phyloP scores from a whole-genome alignment of 495 filamentous ascomycete genomes.

The Trichocladium antarcticum region DNA sequence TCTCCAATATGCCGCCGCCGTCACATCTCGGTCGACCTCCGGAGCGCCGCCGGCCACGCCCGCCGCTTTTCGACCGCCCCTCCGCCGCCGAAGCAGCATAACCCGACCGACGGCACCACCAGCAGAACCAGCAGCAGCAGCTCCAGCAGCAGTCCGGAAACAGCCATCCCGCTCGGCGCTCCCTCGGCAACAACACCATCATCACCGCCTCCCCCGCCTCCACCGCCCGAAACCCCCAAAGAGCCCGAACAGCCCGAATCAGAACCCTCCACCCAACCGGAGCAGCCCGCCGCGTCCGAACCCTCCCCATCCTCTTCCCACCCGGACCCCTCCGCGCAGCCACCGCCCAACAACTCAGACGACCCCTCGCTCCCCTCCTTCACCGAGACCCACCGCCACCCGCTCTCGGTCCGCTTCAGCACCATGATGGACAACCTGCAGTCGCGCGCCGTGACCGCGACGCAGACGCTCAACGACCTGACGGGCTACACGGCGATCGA shows the following conservation, averaged over 20 bases:
- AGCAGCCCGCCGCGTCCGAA: not conserved
- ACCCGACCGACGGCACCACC: not conserved
- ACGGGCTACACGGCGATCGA: conserved; percentile 95
- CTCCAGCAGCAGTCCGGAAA: not conserved
- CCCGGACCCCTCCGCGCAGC: not conserved
- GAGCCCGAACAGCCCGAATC: not conserved
- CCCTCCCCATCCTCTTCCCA: not conserved
- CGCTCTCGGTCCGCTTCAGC: conserved; percentile 61
- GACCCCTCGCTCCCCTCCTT: conserved; percentile 55
- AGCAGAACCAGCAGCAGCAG: not conserved
- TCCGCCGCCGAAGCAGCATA: conserved; percentile 5
- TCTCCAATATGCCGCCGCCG: conserved; percentile 10
- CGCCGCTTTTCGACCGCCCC: conserved; percentile 16
- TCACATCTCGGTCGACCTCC: not conserved
- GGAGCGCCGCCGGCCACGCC: not conserved
- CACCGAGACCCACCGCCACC: conserved; percentile 58
- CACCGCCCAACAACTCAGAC: conserved; percentile 17
- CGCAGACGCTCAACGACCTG: conserved; percentile 79
- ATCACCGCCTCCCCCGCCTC: not conserved
- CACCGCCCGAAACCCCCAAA: not conserved
- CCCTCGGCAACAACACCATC: not conserved
- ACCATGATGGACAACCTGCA: conserved; percentile 81
- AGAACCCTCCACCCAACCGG: not conserved
- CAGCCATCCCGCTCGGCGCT: no score
- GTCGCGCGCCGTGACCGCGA: conserved; percentile 69